Evolutionary conservation across 805 yeast species (phyloP).

Genomic region (Saturnispora silvae): DNA sequence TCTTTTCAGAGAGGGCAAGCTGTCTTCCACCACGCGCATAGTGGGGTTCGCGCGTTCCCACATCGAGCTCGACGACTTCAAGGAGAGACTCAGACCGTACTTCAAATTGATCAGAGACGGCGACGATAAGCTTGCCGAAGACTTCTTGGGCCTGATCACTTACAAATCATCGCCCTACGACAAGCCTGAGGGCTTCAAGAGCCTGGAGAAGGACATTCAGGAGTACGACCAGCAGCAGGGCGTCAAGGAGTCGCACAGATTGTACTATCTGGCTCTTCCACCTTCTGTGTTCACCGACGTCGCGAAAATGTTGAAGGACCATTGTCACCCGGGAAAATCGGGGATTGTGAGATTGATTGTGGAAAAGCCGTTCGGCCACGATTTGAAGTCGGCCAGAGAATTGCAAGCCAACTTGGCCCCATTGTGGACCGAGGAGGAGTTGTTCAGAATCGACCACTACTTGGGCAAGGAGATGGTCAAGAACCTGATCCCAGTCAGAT

Average conservation of each 20-base stretch:
- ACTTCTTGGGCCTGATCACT: conserved; percentile 53
- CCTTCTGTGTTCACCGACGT: conserved; percentile 84
- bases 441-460: conserved; percentile 94
- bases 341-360: conserved; percentile 78
- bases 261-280: conserved; percentile 90
- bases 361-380: conserved; percentile 97
- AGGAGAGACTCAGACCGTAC: conserved; percentile 51
- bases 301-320: conserved; percentile 57
- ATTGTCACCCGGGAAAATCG: conserved; percentile 48
- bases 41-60: conserved; percentile 90
- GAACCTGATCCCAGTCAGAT: conserved; percentile 79
- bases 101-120: conserved; percentile 34
- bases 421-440: conserved; percentile 79
- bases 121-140: conserved; percentile 30
- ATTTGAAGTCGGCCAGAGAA: conserved; percentile 65
- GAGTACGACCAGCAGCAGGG: conserved; percentile 42
- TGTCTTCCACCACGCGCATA: conserved; percentile 61
- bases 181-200: conserved; percentile 57
- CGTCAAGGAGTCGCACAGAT: conserved; percentile 53
- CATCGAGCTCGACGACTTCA: conserved; percentile 55
- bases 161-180: conserved; percentile 80
- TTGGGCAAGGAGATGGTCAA: conserved; percentile 97
- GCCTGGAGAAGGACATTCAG: conserved; percentile 45
- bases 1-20: conserved; percentile 61
- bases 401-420: conserved; percentile 75